Evolutionary conservation across 192 early-diverging fungal species (phyloP).

Genomic region (Dissophora ornata): DNA sequence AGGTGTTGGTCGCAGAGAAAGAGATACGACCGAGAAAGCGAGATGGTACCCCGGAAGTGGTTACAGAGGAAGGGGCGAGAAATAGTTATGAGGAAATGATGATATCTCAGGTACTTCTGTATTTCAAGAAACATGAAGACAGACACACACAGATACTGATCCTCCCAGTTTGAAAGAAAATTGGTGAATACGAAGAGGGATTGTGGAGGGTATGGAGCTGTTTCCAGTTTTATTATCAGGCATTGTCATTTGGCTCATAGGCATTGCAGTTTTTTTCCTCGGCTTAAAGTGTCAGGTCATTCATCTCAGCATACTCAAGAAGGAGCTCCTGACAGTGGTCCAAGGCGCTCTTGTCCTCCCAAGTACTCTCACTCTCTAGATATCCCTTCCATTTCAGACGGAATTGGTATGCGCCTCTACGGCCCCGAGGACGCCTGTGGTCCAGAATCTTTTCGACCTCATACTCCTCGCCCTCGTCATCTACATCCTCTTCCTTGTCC

Average conservation of each 20-base stretch:
- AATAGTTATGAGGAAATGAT: slow-evolving; percentile 27
- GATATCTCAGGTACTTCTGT: slow-evolving; percentile 57
- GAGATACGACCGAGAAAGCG: no score
- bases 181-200: no score
- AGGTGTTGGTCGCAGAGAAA: neutral
- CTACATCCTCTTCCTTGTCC: neutral
- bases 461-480: slow-evolving; percentile 3
- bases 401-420: neutral
- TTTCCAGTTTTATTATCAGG: no score
- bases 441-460: slow-evolving; percentile 18
- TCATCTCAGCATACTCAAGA: neutral
- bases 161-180: no score
- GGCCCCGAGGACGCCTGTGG: neutral
- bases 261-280: neutral
- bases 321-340: slow-evolving; percentile 1
- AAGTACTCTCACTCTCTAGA: neutral
- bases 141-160: slow-evolving; percentile 48
- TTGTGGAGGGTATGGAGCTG: neutral
- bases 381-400: slow-evolving; percentile 19
- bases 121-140: slow-evolving; percentile 32
- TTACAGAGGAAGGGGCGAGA: no score
- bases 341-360: slow-evolving; percentile 1
- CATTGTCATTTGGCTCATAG: no score
- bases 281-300: slow-evolving; percentile 8
- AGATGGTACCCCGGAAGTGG: no score